Percentiles rank a stretch among this genome's conserved stretches.
Evolutionary conservation across 2,329 filamentous ascomycete species (phyloP).

Genomic region (Fusarium tanahbumbuense): DNA sequence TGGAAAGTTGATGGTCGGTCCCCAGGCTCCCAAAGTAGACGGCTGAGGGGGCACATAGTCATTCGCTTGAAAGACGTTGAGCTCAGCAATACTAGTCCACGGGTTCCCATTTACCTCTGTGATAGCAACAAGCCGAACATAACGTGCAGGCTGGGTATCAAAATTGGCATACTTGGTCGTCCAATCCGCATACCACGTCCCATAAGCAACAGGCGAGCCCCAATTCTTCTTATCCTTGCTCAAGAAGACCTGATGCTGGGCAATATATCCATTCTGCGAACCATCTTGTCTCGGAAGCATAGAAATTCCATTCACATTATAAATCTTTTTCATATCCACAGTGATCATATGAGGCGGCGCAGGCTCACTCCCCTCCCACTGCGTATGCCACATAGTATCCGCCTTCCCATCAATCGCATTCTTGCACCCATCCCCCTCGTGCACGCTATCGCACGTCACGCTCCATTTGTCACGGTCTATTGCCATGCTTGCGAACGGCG

Average conservation of each 20-base stretch:
- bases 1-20: conserved; percentile 31
- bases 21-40: conserved; percentile 8
- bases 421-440: conserved; percentile 15
- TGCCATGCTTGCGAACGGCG: conserved; percentile 5
- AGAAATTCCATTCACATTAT: conserved; percentile 26
- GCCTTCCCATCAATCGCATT: conserved; percentile 18
- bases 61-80: conserved; percentile 25
- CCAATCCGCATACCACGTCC: conserved; percentile 27
- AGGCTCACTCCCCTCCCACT: conserved; percentile 15
- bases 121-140: conserved; percentile 14
- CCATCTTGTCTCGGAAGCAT: conserved; percentile 32
- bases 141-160: conserved; percentile 22
- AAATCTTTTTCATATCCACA: conserved; percentile 26
- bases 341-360: conserved; percentile 29
- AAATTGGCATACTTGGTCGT: conserved; percentile 33
- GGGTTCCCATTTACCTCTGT: conserved; percentile 8
- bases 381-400: conserved; percentile 21
- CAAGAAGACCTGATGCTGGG: conserved; percentile 9
- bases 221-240: conserved; percentile 24
- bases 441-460: conserved; percentile 22
- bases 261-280: conserved; percentile 15
- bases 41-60: background rate
- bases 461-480: conserved; percentile 25
- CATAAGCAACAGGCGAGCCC: conserved; percentile 24
- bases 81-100: conserved; percentile 28